Evolutionary conservation across 306 rosid species (phyloP).

Genomic region (Vigna nakashimae): DNA sequence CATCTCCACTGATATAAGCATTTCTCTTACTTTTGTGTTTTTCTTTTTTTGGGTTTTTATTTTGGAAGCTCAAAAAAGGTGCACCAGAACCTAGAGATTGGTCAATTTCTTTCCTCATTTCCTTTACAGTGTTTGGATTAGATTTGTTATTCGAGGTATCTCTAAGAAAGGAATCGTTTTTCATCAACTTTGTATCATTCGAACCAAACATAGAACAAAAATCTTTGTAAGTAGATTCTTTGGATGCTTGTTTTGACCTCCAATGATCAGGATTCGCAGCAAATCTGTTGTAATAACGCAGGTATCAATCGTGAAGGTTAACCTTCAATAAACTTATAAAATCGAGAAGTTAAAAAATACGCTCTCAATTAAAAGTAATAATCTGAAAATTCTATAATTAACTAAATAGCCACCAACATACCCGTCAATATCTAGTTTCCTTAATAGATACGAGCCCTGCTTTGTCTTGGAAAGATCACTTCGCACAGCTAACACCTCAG

Average conservation of each 20-base stretch:
- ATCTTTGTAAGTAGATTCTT: conserved; percentile 75
- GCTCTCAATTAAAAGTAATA: conserved; percentile 10
- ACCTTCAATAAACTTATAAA: conserved; percentile 2
- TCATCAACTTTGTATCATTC: conserved; percentile 53
- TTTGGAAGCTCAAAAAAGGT: conserved; percentile 70
- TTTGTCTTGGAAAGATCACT: conserved; percentile 82
- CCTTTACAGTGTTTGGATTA: conserved; percentile 58
- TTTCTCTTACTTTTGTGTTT: conserved; percentile 48
- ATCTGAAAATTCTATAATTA: conserved; percentile 38
- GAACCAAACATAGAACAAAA: conserved; percentile 76
- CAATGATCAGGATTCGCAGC: conserved; percentile 83
- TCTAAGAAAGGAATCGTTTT: conserved; percentile 56
- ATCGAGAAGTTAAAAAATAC: neutral
- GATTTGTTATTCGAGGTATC: conserved; percentile 53
- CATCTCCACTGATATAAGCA: conserved; percentile 45
- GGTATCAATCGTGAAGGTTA: conserved; percentile 18
- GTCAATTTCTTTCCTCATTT: conserved; percentile 69
- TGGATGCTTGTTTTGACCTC: conserved; percentile 86
- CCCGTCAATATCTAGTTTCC: conserved; percentile 89
- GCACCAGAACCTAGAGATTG: conserved; percentile 59
- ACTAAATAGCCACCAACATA: conserved; percentile 48
- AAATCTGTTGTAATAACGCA: conserved; percentile 60
- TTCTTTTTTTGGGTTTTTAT: conserved; percentile 55
- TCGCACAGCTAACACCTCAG: conserved; percentile 70
- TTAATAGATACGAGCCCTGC: conserved; percentile 84